These are phyloP conservation scores for Glutinoglossum americanum DNA, from an alignment of 495 filamentous ascomycete genomes.

Conservation along the genomic window DNA sequence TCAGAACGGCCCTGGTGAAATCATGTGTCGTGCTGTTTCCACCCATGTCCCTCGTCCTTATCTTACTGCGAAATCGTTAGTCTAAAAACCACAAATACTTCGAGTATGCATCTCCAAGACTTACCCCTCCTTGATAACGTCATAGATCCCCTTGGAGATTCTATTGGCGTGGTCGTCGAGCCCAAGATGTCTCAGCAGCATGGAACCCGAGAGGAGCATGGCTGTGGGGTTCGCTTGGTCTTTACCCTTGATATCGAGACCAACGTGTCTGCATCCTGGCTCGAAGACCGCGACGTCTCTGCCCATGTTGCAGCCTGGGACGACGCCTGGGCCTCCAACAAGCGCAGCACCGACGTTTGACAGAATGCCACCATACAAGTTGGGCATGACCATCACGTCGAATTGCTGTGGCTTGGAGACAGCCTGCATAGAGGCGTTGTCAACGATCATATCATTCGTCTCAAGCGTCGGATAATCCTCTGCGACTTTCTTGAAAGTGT, in stretches of 20 bases:
- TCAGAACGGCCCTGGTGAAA: slow-evolving; percentile 80
- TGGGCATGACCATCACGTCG: slow-evolving; percentile 99
- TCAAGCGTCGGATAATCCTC: slow-evolving; percentile 85
- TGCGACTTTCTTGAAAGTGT: slow-evolving; percentile 80
- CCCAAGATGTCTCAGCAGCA: slow-evolving; percentile 89
- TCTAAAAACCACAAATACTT: no score
- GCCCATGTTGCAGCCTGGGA: slow-evolving; percentile 98
- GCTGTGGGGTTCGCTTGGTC: slow-evolving; percentile 97
- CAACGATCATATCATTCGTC: slow-evolving; percentile 97
- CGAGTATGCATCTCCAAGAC: no score
- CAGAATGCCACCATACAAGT: slow-evolving; percentile 94
- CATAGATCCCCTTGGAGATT: slow-evolving; percentile 92
- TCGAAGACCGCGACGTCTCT: slow-evolving; percentile 96
- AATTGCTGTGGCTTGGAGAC: slow-evolving; percentile 92
- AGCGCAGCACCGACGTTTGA: slow-evolving; percentile 97
- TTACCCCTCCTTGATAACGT: slow-evolving; percentile 86
- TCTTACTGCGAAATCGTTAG: slow-evolving; percentile 29
- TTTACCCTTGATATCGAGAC: slow-evolving; percentile 97
- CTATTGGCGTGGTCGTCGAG: slow-evolving; percentile 95
- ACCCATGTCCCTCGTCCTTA: slow-evolving; percentile 86
- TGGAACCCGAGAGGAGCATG: slow-evolving; percentile 79
- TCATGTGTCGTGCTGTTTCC: slow-evolving; percentile 74
- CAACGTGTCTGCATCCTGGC: slow-evolving; percentile 94
- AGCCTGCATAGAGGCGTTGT: slow-evolving; percentile 98
- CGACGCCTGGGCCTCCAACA: slow-evolving; percentile 92